phyloP scores from a whole-genome alignment of 257 asterid genomes.

The Solanum appendiculatum region DNA sequence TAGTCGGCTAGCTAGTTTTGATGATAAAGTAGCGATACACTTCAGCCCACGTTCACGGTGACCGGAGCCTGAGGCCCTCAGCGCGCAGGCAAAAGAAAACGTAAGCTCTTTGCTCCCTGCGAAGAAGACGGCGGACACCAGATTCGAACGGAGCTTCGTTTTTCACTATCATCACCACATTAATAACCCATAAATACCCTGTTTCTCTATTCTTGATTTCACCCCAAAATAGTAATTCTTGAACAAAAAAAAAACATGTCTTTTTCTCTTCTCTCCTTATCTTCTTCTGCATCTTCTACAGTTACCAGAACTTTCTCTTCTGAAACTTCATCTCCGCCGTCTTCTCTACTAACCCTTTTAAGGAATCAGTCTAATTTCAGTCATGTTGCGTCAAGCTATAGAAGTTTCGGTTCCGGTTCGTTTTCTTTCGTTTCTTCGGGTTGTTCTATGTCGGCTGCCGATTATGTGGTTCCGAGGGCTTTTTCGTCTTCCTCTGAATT shows the following conservation, averaged over 20 bases:
- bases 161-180: background rate
- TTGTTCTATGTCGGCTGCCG: constrained; percentile 32
- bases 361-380: background rate
- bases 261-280: constrained; percentile 32
- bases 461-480: constrained; percentile 13
- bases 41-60: background rate
- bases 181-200: background rate
- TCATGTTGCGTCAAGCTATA: background rate
- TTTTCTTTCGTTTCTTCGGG: background rate
- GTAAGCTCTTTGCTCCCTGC: background rate
- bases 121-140: background rate
- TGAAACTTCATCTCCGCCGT: constrained; percentile 22
- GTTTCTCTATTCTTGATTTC: background rate
- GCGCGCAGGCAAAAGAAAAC: background rate
- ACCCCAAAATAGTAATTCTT: background rate
- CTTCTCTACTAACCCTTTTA: constrained; percentile 1
- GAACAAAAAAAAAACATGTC: constrained; percentile 12
- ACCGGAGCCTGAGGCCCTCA: background rate
- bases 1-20: background rate
- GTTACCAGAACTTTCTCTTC: constrained; percentile 9
- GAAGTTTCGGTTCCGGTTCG: background rate
- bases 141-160: background rate
- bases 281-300: constrained; percentile 16
- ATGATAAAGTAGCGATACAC: background rate
- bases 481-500: background rate